A percentile compares a stretch with the other conserved stretches of the same genome.
Evolutionary conservation across 1,139 yeast genomes (phyloP).

Genomic region (Chernovozyma aurita): DNA sequence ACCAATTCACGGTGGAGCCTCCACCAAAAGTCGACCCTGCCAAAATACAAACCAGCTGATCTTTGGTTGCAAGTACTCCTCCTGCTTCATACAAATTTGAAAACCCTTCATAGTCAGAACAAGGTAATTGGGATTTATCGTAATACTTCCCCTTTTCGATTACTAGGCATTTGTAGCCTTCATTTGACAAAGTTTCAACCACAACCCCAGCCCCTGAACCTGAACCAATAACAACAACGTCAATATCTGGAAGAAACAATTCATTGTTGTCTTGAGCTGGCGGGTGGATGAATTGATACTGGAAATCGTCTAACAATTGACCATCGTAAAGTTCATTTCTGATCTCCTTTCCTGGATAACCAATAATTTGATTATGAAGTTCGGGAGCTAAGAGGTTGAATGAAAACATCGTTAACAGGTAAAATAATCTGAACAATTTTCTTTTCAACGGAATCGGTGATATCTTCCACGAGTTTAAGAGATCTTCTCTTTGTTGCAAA

Average conservation of each 20-base stretch:
- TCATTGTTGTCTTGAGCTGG: slow-evolving; percentile 29
- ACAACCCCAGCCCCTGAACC: slow-evolving; percentile 60
- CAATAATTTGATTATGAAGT: slow-evolving; percentile 31
- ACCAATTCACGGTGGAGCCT: slow-evolving; percentile 60
- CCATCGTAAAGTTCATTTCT: slow-evolving; percentile 28
- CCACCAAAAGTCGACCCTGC: slow-evolving; percentile 62
- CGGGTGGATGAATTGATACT: slow-evolving; percentile 28
- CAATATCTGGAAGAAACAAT: slow-evolving; percentile 33
- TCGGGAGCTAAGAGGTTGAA: slow-evolving; percentile 26
- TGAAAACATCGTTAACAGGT: slow-evolving; percentile 19
- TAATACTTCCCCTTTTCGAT: slow-evolving; percentile 52
- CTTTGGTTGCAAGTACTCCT: slow-evolving; percentile 31
- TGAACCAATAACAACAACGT: slow-evolving; percentile 51
- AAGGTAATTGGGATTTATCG: slow-evolving; percentile 30
- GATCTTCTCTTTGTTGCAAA: slow-evolving; percentile 21
- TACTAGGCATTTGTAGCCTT: slow-evolving; percentile 44
- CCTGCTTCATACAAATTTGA: slow-evolving; percentile 36
- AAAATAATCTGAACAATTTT: slow-evolving; percentile 24
- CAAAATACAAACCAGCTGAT: slow-evolving; percentile 36
- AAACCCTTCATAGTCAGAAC: slow-evolving; percentile 38
- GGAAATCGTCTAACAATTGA: slow-evolving; percentile 22
- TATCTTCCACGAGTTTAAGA: slow-evolving; percentile 36
- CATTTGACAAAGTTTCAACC: slow-evolving; percentile 44
- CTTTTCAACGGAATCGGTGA: slow-evolving; percentile 29
- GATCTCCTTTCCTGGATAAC: slow-evolving; percentile 30